These are phyloP conservation scores for Tulasnella sp. DNA, from an alignment of 768 basidiomycete species.

Conservation along the genomic window DNA sequence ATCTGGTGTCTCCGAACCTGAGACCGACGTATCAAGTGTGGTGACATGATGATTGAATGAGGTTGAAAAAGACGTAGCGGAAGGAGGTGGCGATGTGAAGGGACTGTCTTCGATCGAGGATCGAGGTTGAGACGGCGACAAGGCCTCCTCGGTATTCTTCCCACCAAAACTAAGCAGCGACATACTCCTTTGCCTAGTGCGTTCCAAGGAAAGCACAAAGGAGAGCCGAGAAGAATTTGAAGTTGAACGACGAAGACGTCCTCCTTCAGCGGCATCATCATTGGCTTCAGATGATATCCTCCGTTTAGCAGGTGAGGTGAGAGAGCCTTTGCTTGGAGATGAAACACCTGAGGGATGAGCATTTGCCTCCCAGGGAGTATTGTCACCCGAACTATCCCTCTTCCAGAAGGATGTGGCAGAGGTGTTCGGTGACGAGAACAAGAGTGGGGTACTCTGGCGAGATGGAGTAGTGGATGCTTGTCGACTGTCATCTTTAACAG, in stretches of 20 bases:
- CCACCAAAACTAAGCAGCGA: too few species aligned
- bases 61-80: background rate
- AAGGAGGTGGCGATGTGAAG: too few species aligned
- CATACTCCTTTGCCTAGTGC: too few species aligned
- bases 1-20: background rate
- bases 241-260: too few species aligned
- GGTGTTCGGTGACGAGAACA: conserved; percentile 1
- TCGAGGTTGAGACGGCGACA: too few species aligned
- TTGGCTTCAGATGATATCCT: background rate
- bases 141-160: too few species aligned
- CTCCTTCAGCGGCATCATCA: background rate
- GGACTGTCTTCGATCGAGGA: too few species aligned
- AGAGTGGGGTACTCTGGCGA: background rate
- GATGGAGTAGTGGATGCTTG: background rate
- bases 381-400: too few species aligned
- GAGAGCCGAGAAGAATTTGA: too few species aligned
- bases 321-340: background rate
- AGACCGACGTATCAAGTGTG: background rate
- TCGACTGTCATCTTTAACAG: background rate
- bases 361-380: too few species aligned
- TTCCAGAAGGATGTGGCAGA: background rate
- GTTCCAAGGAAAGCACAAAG: too few species aligned
- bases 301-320: background rate
- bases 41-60: background rate
- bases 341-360: background rate